Base-by-base conservation (phyloP, 495 filamentous ascomycete species). In the Penicillium manginii region DNA sequence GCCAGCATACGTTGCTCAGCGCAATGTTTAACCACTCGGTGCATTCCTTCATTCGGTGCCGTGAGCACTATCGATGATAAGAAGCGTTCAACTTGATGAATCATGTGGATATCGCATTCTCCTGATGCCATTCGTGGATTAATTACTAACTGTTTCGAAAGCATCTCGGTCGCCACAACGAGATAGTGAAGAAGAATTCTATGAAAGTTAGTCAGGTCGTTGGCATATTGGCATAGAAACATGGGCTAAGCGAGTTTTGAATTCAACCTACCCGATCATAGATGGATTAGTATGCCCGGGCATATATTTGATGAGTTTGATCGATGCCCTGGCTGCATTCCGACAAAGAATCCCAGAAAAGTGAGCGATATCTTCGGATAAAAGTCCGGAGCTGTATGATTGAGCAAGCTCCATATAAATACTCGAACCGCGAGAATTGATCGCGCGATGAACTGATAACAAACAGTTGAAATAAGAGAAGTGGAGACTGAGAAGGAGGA, bases 261-360 rank as follows among this genome's bases (percentile, higher is more conserved):
- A 17, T 7, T 9, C 7, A n/a, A 43, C 40, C 15, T 43, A 43
- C 40, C 40, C 40, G 4, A 19, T 9, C 14, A 43, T 17, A 43
- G n/a, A 43, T 4, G 40, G 40, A 18, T 43, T 43, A n/a, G n/a
- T n/a, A 4, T 43, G 12, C 6, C 4, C 15, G 8, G 40, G 40
- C 17, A 43, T 43, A 9, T 43, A 4, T n/a, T 43, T 43, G 4
- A 18, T 18, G 3, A 43, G 17, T 17, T 19, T 43, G 4, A 43
- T 43, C n/a, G 40, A 43, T 43, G 40, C 40, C 40, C 40, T 43
- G 15, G 40, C 40, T 43, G 40, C 40, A n/a, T 43, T 43, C 10
- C 19, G 40, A 43, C 40, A 43, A 7, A 43, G 40, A 19, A 43
- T 43, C 4, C 14, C 40, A 43, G 40, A 43, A 43, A 43, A 18